These are phyloP conservation scores for Phytophthora macrochlamydospora DNA, from an alignment of 352 stramenopile genomes.

Conservation along the genomic window DNA sequence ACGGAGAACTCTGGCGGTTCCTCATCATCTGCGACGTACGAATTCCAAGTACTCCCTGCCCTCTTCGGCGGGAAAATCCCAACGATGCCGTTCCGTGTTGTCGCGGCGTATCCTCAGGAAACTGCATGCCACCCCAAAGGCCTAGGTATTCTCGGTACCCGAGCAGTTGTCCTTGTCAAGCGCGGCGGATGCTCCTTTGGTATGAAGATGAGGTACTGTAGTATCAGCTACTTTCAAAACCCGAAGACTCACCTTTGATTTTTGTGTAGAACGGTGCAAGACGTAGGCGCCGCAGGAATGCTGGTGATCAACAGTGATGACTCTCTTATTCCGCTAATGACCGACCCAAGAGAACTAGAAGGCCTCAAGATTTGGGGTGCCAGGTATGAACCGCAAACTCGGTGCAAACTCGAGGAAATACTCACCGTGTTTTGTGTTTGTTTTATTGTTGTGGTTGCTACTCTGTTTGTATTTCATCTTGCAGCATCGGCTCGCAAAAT, in stretches of 20 bases:
- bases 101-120: constrained; percentile 69
- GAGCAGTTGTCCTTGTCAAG: constrained; percentile 72
- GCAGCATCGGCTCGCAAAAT: constrained; percentile 52
- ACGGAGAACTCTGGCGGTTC: constrained; percentile 7
- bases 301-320: constrained; percentile 72
- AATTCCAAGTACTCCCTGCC: constrained; percentile 57
- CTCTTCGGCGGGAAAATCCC: constrained; percentile 62
- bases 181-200: constrained; percentile 70
- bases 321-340: constrained; percentile 67
- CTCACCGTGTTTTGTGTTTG: constrained; percentile 21
- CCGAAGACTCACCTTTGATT: too few relatives aligned
- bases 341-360: constrained; percentile 54
- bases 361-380: constrained; percentile 65
- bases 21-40: constrained; percentile 12
- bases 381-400: constrained; percentile 39
- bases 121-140: constrained; percentile 74
- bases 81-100: constrained; percentile 51
- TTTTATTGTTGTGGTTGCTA: not conserved
- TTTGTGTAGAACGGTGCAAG: constrained; percentile 44
- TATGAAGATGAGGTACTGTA: constrained; percentile 56
- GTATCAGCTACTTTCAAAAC: too few relatives aligned
- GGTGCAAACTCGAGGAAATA: not conserved
- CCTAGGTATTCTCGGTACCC: constrained; percentile 57
- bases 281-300: constrained; percentile 62
- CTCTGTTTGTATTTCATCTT: not conserved